Base-by-base conservation (phyloP, 2,329 filamentous ascomycete species). In the Pyrenochaeta sp. region DNA sequence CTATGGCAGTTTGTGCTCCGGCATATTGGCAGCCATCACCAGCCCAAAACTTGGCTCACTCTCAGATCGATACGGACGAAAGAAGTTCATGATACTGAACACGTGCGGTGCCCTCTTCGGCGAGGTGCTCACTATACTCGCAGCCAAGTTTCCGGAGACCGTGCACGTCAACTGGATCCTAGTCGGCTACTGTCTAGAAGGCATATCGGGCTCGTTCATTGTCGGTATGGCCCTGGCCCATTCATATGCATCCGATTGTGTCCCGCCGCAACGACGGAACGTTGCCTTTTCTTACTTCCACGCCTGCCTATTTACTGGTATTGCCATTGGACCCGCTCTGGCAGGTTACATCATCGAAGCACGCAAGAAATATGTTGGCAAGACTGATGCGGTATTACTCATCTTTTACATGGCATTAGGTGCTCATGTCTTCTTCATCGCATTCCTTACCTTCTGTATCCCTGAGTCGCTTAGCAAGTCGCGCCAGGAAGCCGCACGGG, bases 271-370 rank as follows among this genome's bases (percentile, higher is more conserved):
- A 30, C 87, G 87, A 70, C 88, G 95, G 22, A 91, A 90, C 58
- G 90, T 96, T 7, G 87, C 89, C 4, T 95, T 98, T 75, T 93
- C 92, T 6, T 94, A 93, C 73, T 90, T 98, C 68, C 92, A 98
- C 69, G 93, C 92, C 10, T 93, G 90, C 66, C 82, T 99, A 8
- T 98, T 97, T 76, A 85, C 86, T 1, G 95, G 95, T n/a, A 87
- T 98, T 45, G 94, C 95, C 0, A 78, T 94, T 32, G 95, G 95
- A 0, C 95, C 95, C 7, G 83, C 96, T 2, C 72, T 96, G 24
- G 90, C 93, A 0, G 93, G 91, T 2, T 90, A 91, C 66, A 82
- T 97, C 43, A 90, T 97, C 69, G 86, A 91, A 68, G 63, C 62
- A n/a, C 72, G 71, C 8, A 52, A 65, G 50, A 72, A 73, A 50